Percentiles rank a stretch among this genome's conserved stretches.
These are phyloP conservation scores for Astrothelium macrocarpum DNA, from an alignment of 495 filamentous ascomycete genomes.

Conservation along the genomic window DNA sequence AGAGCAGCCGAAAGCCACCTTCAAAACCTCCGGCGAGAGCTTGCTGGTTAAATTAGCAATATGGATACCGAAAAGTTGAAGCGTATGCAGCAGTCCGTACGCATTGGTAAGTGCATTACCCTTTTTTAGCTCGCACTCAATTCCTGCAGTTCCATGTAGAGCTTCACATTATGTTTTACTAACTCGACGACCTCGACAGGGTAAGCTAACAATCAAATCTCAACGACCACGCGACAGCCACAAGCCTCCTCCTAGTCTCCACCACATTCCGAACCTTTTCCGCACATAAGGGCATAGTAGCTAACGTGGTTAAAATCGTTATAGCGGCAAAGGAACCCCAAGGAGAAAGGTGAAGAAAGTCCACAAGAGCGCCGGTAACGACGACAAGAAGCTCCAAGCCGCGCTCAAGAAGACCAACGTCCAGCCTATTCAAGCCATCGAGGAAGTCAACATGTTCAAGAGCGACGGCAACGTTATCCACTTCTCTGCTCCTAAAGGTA, in stretches of 20 bases:
- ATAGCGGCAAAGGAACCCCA: conserved; percentile 94
- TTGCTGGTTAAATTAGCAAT: conserved; percentile 26
- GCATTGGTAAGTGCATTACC: conserved; percentile 55
- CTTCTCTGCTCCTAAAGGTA: conserved; percentile 94
- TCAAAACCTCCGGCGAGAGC: not conserved
- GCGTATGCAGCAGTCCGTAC: conserved; percentile 66
- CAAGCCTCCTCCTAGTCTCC: not conserved
- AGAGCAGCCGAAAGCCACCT: not conserved
- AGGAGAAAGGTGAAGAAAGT: conserved; percentile 97
- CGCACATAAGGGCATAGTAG: not conserved
- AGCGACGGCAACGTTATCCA: conserved; percentile 99
- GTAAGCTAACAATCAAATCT: conserved; percentile 5
- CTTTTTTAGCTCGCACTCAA: not conserved
- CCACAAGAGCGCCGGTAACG: conserved; percentile 75
- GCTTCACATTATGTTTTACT: not conserved
- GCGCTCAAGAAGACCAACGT: conserved; percentile 43
- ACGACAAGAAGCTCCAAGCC: conserved; percentile 98
- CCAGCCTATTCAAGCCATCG: conserved; percentile 84
- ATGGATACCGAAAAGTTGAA: conserved; percentile 69
- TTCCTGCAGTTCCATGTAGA: not conserved
- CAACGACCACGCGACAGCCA: not conserved
- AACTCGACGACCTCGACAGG: not conserved
- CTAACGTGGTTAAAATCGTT: not conserved
- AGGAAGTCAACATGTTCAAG: conserved; percentile 99
- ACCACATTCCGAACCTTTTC: not conserved